These are phyloP conservation scores for Quercus aquifolioides DNA, from an alignment of 306 rosid genomes.

Conservation along the genomic window DNA sequence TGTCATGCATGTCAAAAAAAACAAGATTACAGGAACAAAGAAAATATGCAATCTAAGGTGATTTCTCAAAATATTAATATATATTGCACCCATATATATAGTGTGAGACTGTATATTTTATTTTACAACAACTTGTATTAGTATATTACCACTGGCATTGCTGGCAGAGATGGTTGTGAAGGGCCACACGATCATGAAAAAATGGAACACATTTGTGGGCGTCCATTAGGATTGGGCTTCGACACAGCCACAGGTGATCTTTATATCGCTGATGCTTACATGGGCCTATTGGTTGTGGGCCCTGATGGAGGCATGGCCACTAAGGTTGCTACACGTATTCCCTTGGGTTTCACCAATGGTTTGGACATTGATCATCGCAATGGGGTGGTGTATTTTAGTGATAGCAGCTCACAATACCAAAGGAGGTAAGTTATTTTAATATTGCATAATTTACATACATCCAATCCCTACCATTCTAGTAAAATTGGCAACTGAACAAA, in stretches of 20 bases:
- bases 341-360: conserved; percentile 48
- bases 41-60: no score
- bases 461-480: no score
- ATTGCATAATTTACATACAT: no score
- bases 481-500: no score
- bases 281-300: conserved; percentile 59
- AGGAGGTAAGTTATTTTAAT: conserved; percentile 46
- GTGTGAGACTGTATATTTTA: no score
- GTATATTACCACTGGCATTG: not conserved
- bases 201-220: conserved; percentile 66
- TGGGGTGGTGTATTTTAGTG: conserved; percentile 58
- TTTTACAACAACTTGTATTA: no score
- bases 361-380: conserved; percentile 54
- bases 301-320: conserved; percentile 45
- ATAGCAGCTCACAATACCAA: conserved; percentile 49
- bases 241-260: conserved; percentile 35
- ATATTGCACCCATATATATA: no score
- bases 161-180: conserved; percentile 52
- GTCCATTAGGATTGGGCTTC: conserved; percentile 71
- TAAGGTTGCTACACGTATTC: conserved; percentile 11
- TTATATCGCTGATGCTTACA: conserved; percentile 76
- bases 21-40: no score
- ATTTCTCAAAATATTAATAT: no score
- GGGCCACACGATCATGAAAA: conserved; percentile 37
- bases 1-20: no score